These are phyloP conservation scores for Yarrowia porcina DNA, from an alignment of 805 yeast genomes.

Conservation along the genomic window DNA sequence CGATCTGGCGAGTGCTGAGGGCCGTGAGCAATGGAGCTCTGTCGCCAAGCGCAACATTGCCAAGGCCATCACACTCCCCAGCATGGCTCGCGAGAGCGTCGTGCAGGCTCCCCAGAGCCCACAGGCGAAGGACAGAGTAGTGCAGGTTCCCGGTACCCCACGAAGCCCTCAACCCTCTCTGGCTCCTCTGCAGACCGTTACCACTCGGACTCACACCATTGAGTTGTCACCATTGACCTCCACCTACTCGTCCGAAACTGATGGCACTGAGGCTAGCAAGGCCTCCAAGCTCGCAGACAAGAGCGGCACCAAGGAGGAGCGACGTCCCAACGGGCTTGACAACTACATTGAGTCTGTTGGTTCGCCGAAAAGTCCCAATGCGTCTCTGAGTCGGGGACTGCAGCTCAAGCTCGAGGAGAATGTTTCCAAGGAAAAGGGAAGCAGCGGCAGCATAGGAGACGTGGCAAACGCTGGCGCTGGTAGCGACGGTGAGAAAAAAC, in stretches of 20 bases:
- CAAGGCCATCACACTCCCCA: constrained; percentile 19
- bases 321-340: not conserved
- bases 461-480: not conserved
- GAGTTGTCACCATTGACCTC: constrained; percentile 15
- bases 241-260: constrained; percentile 16
- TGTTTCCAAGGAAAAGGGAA: constrained; percentile 3
- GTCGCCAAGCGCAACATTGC: constrained; percentile 8
- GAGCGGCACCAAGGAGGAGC: not conserved
- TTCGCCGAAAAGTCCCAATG: constrained; percentile 12
- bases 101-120: not conserved
- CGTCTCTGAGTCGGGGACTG: not conserved
- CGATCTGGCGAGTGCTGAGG: constrained; percentile 22
- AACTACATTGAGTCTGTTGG: not conserved
- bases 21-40: constrained; percentile 18
- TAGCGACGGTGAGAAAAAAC: constrained; percentile 31
- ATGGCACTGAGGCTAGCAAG: constrained; percentile 15
- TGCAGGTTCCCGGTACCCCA: no score
- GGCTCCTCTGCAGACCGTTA: not conserved
- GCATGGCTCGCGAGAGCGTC: not conserved
- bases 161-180: not conserved
- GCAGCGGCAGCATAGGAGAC: constrained; percentile 3
- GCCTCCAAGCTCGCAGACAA: not conserved
- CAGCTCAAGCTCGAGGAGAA: constrained; percentile 23
- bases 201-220: constrained; percentile 10
- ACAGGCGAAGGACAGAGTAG: no score